Evolutionary conservation across 73 alveolate genomes (phyloP), one percentile per base, ranked within the genome.

Genomic region (Tetrahymena elliotti): DNA sequence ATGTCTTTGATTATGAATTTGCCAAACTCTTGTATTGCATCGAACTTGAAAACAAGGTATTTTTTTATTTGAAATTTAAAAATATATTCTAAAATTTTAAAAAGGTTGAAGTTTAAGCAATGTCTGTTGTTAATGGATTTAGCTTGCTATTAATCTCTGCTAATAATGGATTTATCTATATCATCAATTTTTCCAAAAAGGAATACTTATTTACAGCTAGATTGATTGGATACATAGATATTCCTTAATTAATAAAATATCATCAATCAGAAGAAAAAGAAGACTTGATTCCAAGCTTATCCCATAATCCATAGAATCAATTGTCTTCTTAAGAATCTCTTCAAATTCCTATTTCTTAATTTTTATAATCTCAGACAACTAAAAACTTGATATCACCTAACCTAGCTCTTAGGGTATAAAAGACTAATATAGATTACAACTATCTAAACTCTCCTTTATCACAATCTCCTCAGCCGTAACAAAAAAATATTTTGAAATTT

Each of bases 1-100:
- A 94, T 24, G 93, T 94, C 16, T 94, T 94, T 88, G 96, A 94
- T 34, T 94, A 94, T 37, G 96, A 94, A 88, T 94, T 94, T 33
- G 94, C 84, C 35, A 94, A 88, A 94, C 38, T 88, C 20, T 35
- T 94, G 22, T 52, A 83, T 18, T 84, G 93, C 52, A 52, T 94
- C 36, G 96, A 94, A 94, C 84, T 88, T 27, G 95, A 94, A 68
- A 68, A 16, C 22, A 68, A 68, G 33, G 88, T 68, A 68, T 18
- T 12, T 47, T 18, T 24, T 68, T 24, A 52, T 24, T 24, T 24
- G 33, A 6, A 6, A 3, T 3, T 1, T 16, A 24, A 10, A 68
- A 3, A 18, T 24, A 68, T 7, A 22, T 2, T 1, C 10, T 9
- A 18, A 0, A 31, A 27, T 24, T 27, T 0, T 68, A 22, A 18